Percentiles rank a stretch among this genome's conserved stretches.
These are phyloP conservation scores for Xylaria sp. DNA, from an alignment of 2,329 filamentous ascomycete species.

Conservation along the genomic window DNA sequence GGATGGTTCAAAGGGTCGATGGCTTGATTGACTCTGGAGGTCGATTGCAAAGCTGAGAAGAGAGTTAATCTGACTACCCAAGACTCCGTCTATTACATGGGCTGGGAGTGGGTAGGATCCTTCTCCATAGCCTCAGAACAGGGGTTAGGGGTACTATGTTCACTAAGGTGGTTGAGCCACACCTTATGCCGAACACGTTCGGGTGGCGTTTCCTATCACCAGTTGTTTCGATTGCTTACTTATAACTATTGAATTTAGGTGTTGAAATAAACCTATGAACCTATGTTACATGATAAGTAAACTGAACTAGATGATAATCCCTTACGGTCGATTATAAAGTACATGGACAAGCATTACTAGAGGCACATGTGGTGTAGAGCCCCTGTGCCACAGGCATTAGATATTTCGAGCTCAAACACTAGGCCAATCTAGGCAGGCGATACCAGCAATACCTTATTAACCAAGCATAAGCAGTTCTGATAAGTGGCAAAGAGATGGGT, in stretches of 20 bases:
- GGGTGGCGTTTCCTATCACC: neutral
- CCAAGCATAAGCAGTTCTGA: neutral
- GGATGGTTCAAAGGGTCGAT: neutral
- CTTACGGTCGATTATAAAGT: too few species aligned
- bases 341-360: neutral
- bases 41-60: neutral
- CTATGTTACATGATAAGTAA: too few species aligned
- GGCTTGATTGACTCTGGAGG: neutral
- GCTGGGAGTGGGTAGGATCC: conserved; percentile 8
- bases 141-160: conserved; percentile 24
- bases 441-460: neutral
- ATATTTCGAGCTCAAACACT: conserved; percentile 2
- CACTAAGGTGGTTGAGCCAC: neutral
- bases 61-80: conserved; percentile 10
- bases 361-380: too few species aligned
- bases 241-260: too few species aligned
- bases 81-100: conserved; percentile 7
- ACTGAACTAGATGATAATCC: too few species aligned
- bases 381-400: neutral
- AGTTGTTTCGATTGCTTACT: too few species aligned
- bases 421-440: conserved; percentile 18
- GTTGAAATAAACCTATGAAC: too few species aligned
- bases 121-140: conserved; percentile 28
- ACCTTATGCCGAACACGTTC: conserved; percentile 1
- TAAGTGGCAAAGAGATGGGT: too few species aligned